phyloP scores from a whole-genome alignment of 768 basidiomycete genomes.

The Pisolithus tinctorius region DNA sequence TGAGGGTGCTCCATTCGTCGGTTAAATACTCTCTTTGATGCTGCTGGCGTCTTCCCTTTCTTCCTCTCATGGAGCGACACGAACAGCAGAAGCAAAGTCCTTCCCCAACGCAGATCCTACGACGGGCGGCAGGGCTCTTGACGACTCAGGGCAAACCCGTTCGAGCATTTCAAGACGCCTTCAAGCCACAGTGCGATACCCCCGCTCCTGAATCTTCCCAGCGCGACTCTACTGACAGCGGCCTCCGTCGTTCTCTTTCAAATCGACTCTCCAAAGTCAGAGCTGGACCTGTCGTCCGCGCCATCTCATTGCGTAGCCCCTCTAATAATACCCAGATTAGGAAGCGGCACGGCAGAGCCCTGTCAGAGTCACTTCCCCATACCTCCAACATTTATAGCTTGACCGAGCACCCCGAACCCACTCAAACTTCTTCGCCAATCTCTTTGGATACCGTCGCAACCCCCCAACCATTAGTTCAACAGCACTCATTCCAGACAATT shows the following conservation, averaged over 20 bases:
- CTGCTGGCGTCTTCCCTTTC: not conserved
- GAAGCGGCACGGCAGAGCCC: constrained; percentile 8
- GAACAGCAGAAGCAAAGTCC: constrained; percentile 1
- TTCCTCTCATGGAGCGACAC: not conserved
- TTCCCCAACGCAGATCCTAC: constrained; percentile 22
- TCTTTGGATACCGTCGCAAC: too few species aligned
- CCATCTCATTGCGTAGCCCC: constrained; percentile 16
- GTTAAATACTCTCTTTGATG: not conserved
- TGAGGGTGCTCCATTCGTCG: too few species aligned
- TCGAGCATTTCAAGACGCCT: constrained; percentile 1
- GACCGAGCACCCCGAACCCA: not conserved
- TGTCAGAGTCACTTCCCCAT: constrained; percentile 2
- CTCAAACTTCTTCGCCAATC: not conserved
- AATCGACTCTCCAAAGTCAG: constrained; percentile 29
- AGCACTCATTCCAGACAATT: not conserved
- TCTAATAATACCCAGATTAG: constrained; percentile 15
- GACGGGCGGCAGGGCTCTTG: constrained; percentile 33
- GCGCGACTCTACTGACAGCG: constrained; percentile 2
- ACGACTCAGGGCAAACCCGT: constrained; percentile 25
- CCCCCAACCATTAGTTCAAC: not conserved
- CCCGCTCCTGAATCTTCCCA: not conserved
- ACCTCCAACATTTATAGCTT: not conserved
- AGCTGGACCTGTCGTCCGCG: constrained; percentile 24
- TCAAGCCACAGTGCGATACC: not conserved
- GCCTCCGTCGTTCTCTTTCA: constrained; percentile 29